These are phyloP conservation scores for Penicillium sp. DNA, from an alignment of 2,329 filamentous ascomycete genomes.

Conservation along the genomic window DNA sequence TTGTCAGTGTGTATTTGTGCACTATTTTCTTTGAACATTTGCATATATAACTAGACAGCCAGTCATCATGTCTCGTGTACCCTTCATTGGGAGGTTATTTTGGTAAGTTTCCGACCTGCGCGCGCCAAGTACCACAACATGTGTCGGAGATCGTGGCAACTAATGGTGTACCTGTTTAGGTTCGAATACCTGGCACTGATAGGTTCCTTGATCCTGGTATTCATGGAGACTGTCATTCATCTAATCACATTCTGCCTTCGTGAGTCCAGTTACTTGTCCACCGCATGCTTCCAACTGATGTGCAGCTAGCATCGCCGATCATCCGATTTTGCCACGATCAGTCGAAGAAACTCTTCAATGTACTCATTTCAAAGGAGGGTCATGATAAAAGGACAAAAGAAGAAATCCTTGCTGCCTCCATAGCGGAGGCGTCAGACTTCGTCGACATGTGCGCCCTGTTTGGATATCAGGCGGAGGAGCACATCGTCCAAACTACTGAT, in stretches of 20 bases:
- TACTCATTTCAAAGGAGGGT: conserved; percentile 68
- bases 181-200: conserved; percentile 85
- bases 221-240: conserved; percentile 78
- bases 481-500: conserved; percentile 91
- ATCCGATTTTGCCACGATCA: conserved; percentile 79
- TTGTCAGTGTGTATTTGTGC: neutral
- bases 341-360: conserved; percentile 80
- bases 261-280: conserved; percentile 47
- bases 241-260: conserved; percentile 85
- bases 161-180: conserved; percentile 44
- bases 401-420: conserved; percentile 69
- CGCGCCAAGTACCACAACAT: neutral
- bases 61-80: conserved; percentile 56
- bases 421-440: conserved; percentile 88
- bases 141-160: neutral
- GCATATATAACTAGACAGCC: neutral
- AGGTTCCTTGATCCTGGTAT: conserved; percentile 78
- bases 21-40: conserved; percentile 3
- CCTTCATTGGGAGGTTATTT: conserved; percentile 62
- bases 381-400: conserved; percentile 67
- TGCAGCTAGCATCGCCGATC: conserved; percentile 66
- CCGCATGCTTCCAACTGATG: conserved; percentile 18
- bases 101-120: conserved; percentile 35
- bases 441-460: conserved; percentile 88
- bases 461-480: conserved; percentile 92